Evolutionary conservation across 2,329 filamentous ascomycete genomes (phyloP).

Genomic region (Clathrospora elynae): DNA sequence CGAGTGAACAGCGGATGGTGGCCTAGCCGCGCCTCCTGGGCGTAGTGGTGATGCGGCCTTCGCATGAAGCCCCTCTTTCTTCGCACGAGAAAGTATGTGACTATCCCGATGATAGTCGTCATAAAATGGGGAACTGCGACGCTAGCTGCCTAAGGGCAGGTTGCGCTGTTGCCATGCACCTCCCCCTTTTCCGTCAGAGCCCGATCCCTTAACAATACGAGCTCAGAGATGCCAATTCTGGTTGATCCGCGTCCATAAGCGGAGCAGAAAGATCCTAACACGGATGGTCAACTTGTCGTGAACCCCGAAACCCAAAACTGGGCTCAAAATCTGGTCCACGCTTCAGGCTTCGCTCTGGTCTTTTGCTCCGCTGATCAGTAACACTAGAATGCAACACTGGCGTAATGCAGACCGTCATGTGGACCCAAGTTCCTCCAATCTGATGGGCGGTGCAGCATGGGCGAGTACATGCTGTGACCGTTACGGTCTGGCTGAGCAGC

Average conservation of each 20-base stretch:
- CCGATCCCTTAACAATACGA: conserved; percentile 2
- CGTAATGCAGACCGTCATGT: conserved; percentile 15
- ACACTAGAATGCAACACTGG: conserved; percentile 10
- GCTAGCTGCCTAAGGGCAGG: conserved; percentile 9
- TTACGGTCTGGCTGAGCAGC: neutral
- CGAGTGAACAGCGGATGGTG: neutral
- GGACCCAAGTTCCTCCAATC: conserved; percentile 11
- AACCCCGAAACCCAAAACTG: conserved; percentile 11
- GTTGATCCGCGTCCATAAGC: no score
- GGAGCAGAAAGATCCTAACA: conserved; percentile 7
- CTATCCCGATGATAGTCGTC: conserved; percentile 10
- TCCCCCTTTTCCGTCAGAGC: conserved; percentile 12
- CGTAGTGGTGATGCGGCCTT: no score
- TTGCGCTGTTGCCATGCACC: no score
- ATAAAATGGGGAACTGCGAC: conserved; percentile 11
- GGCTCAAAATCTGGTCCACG: conserved; percentile 8
- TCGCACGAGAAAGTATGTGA: conserved; percentile 3
- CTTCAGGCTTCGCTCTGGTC: conserved; percentile 9
- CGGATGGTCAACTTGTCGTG: conserved; percentile 3
- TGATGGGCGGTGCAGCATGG: conserved; percentile 5
- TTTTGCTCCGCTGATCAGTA: conserved; percentile 6
- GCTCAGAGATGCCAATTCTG: conserved; percentile 1
- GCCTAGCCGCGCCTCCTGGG: conserved; percentile 7
- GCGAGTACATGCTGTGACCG: conserved; percentile 1
- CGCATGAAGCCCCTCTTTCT: conserved; percentile 13